A percentile compares a stretch with the other conserved stretches of the same genome.
Conservation (phyloP, 164 flowering plant genomes). For the Nelumbo lutea region DNA sequence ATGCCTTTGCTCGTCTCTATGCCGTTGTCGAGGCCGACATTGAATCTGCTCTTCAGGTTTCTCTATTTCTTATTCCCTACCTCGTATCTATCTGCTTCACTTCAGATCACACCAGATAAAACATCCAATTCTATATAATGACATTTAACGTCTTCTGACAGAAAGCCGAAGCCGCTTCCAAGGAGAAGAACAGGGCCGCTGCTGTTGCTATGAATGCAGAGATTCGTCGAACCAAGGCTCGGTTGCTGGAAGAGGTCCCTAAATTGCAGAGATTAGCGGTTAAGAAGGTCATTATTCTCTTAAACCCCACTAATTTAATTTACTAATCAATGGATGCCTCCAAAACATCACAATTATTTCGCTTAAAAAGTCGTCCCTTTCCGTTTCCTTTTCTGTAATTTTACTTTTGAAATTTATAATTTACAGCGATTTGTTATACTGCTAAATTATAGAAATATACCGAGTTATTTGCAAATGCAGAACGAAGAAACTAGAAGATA, state of each 20-base stretch:
- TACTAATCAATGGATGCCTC: background rate
- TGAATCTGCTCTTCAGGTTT: slow-evolving; percentile 64
- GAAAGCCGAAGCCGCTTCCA: slow-evolving; percentile 74
- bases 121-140: no score
- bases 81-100: background rate
- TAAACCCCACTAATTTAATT: background rate
- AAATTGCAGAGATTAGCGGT: slow-evolving; percentile 81
- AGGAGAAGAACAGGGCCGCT: slow-evolving; percentile 75
- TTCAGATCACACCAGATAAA: no score
- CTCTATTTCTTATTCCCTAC: background rate
- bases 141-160: slow-evolving; percentile 11
- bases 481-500: no score
- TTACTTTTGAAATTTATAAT: background rate
- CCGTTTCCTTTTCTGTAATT: background rate
- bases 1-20: slow-evolving; percentile 85
- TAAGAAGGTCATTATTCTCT: slow-evolving; percentile 49
- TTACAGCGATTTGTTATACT: background rate
- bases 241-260: slow-evolving; percentile 80
- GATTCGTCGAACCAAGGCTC: slow-evolving; percentile 84
- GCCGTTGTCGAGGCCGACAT: slow-evolving; percentile 63
- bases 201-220: slow-evolving; percentile 88
- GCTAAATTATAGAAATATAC: background rate
- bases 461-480: no score
- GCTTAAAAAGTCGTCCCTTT: background rate
- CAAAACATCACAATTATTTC: background rate